Evolutionary conservation across 129 eudicot genomes (phyloP).

Genomic region (Centella asiatica): DNA sequence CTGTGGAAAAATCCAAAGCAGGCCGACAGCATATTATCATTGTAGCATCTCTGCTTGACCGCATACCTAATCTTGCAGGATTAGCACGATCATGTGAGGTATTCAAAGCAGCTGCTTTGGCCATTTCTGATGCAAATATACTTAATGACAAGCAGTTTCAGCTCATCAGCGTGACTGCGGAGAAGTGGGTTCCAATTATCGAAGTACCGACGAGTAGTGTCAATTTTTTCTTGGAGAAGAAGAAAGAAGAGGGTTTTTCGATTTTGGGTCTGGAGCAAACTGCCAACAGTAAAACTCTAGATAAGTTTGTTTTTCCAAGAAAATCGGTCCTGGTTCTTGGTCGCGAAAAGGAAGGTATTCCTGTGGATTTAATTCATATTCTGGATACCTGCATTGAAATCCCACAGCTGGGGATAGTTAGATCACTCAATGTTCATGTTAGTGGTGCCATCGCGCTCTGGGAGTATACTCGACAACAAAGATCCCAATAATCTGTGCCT

Average conservation of each 20-base stretch:
- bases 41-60: conserved; percentile 86
- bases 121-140: conserved; percentile 52
- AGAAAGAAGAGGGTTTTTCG: conserved; percentile 73
- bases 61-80: conserved; percentile 99
- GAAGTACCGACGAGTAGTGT: conserved; percentile 87
- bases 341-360: conserved; percentile 93
- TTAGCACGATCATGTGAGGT: conserved; percentile 97
- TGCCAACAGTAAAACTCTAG: conserved; percentile 76
- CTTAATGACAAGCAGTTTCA: conserved; percentile 90
- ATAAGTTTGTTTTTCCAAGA: conserved; percentile 60
- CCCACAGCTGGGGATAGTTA: conserved; percentile 86
- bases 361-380: conserved; percentile 90
- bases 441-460: conserved; percentile 98
- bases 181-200: conserved; percentile 87
- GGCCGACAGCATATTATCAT: conserved; percentile 69
- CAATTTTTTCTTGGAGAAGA: conserved; percentile 68
- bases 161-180: conserved; percentile 99
- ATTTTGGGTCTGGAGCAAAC: conserved; percentile 94
- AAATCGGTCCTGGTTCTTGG: conserved; percentile 90
- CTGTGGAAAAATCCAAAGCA: conserved; percentile 43
- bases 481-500: conserved; percentile 23
- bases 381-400: conserved; percentile 92
- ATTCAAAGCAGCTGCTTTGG: conserved; percentile 83
- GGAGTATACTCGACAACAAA: conserved; percentile 97
- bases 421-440: conserved; percentile 98